A percentile compares a stretch with the other conserved stretches of the same genome.
Conservation (phyloP, 768 basidiomycete genomes). For the Termitomyces eurrhizus region DNA sequence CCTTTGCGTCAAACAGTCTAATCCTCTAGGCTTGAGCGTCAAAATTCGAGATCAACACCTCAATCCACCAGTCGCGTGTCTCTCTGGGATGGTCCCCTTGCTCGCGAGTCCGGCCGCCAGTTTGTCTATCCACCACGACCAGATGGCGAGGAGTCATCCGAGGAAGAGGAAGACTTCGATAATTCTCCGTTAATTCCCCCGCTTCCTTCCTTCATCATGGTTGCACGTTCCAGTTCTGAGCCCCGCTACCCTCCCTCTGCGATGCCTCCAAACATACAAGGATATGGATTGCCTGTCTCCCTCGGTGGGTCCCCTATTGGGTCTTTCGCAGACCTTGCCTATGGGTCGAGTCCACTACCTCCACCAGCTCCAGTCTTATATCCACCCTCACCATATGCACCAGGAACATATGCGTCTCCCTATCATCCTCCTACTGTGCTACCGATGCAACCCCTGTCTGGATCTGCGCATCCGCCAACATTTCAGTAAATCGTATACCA, state of each 20-base stretch:
- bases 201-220: slow-evolving; percentile 16
- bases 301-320: slow-evolving; percentile 12
- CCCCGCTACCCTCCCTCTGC: slow-evolving; percentile 5
- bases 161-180: slow-evolving; percentile 25
- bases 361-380: slow-evolving; percentile 1
- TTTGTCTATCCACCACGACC: slow-evolving; percentile 10
- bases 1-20: background rate
- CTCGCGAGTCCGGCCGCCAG: slow-evolving; percentile 23
- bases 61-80: slow-evolving; percentile 28
- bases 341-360: slow-evolving; percentile 5
- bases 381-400: slow-evolving; percentile 14
- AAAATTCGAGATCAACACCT: slow-evolving; percentile 24
- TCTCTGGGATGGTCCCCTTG: slow-evolving; percentile 39
- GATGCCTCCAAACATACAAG: slow-evolving; percentile 3
- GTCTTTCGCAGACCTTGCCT: slow-evolving; percentile 9
- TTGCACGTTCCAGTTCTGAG: slow-evolving; percentile 13
- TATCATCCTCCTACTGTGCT: slow-evolving; percentile 15
- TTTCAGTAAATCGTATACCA: slow-evolving; percentile 3
- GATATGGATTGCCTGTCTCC: slow-evolving; percentile 5
- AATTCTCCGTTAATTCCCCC: slow-evolving; percentile 30
- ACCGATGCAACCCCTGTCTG: slow-evolving; percentile 7
- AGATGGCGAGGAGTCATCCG: slow-evolving; percentile 24
- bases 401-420: slow-evolving; percentile 9
- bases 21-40: slow-evolving; percentile 27
- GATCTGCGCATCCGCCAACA: slow-evolving; percentile 2